Evolutionary conservation across 208 protist genomes (phyloP), one percentile per base, ranked within the genome.

Genomic region (Wallacemonas sp.): DNA sequence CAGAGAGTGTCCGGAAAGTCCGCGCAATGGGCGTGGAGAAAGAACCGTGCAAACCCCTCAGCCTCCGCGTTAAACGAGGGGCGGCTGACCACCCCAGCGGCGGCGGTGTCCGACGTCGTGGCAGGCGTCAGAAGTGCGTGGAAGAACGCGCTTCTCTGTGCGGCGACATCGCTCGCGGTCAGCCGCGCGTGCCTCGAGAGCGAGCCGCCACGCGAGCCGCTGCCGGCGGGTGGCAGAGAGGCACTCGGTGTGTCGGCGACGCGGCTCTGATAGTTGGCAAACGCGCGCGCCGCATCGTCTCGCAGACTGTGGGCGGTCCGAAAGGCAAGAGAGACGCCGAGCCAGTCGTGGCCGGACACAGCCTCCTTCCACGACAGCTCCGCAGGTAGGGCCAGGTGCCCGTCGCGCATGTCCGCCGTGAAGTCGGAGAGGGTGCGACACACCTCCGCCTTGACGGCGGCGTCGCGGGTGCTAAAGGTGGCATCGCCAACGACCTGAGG

Each of bases 391-490:
- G 52, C 3, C 16, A 59, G 52, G 10, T 8, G 18, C 29, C 29
- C 52, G 14, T 41, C 32, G 18, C 36, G 52, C 52, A 59, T 25
- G 32, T 41, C 48, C 52, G 54, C 50, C 38, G 54, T 59, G 33
- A 55, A 65, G 23, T 61, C 67, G 57, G 57, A 39, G 39, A 76
- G 32, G 41, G 69, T 70, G 20, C 67, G 68, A 41, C 67, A 75
- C 42, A 77, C 55, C 48, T 76, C 77, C 52, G 72, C 72, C 65
- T 69, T 81, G 18, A 76, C 29, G 3, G 72, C 68, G 10, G 45
- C 70, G 18, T 72, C 61, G 29, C 54, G 67, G 14, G 54, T 57
- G 2, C 54, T 32, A 54, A 65, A 81, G 18, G 46, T 3, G 25
- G n/a, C 49, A 16, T 69, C 46, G 0, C 54, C 54, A 36, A 8